Evolutionary conservation across 805 yeast genomes (phyloP).

Genomic region (Ogataea methanolica): DNA sequence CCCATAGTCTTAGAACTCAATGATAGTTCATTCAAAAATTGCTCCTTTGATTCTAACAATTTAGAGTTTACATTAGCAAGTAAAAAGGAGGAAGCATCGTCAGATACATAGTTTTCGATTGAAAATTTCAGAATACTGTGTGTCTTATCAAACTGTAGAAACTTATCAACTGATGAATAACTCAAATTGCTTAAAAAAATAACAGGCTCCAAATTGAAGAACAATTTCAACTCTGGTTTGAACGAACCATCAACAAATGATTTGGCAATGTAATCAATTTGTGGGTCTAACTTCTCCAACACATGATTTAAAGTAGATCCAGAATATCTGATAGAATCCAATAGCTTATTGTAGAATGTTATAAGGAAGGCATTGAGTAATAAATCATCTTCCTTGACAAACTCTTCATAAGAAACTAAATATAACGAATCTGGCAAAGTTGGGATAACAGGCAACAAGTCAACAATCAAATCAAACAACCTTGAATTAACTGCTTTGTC

Average conservation of each 20-base stretch:
- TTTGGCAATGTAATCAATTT: conserved; percentile 18
- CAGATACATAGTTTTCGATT: conserved; percentile 4
- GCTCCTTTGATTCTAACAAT: conserved; percentile 14
- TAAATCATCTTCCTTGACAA: conserved; percentile 25
- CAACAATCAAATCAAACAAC: conserved; percentile 28
- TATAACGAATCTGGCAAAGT: conserved; percentile 24
- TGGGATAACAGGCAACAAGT: conserved; percentile 22
- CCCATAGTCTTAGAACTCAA: conserved; percentile 21
- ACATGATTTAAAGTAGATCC: conserved; percentile 4
- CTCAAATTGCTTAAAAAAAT: conserved; percentile 17
- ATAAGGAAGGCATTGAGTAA: conserved; percentile 26
- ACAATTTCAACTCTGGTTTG: conserved; percentile 19
- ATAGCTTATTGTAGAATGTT: conserved; percentile 27
- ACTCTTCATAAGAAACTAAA: conserved; percentile 17
- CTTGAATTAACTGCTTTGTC: conserved; percentile 26
- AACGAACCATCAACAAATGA: conserved; percentile 24
- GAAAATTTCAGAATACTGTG: conserved; percentile 20
- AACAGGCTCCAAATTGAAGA: conserved; percentile 20
- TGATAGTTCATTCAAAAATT: conserved; percentile 14
- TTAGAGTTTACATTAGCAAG: conserved; percentile 25
- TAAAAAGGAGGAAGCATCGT: conserved; percentile 17
- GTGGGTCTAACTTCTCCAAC: conserved; percentile 15
- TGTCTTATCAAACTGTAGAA: conserved; percentile 19
- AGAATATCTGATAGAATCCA: conserved; percentile 8
- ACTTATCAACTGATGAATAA: conserved; percentile 11